Evolutionary conservation across 2,329 filamentous ascomycete species (phyloP), one percentile per base, ranked within the genome.

Genomic region (Monilinia fructigena): DNA sequence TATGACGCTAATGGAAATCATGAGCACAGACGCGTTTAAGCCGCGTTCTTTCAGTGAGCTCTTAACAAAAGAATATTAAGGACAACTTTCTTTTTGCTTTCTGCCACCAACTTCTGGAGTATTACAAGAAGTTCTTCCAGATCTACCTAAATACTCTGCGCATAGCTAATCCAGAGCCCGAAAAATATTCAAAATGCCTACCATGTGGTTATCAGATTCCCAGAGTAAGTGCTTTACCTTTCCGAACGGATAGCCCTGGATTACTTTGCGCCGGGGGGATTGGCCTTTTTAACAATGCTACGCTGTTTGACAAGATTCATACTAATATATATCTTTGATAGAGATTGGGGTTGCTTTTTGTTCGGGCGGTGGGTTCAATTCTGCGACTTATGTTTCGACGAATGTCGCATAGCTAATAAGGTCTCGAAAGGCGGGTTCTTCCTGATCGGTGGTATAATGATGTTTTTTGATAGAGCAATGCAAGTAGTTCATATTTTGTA

Each of bases 381-480:
- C 54, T 48, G 52, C 73, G 69, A 68, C 40, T 66, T 61, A 38
- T 65, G 66, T 52, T 64, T 35, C 63, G 59, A 68, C 63, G 65
- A 61, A 72, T 28, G 62, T 53, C 50, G 50, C 42, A 54, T 65
- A 58, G 55, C 68, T 71, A 55, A 72, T 65, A 26, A 47, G 26
- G 59, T 65, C 68, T n/a, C 53, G 68, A 66, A 77, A 96, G 94
- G 94, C 78, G 92, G 91, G 72, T 89, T 98, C 82, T 99, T 99
- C 83, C 86, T 99, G 66, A 86, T 97, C 76, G 91, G 92, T 76
- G 95, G 95, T 68, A 92, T 99, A 12, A 85, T 99, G 80, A 86
- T 99, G 80, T 98, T 99, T 82, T 99, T 99, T 82, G 95, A 99
- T 80, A 88, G 95, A 71, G 92, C 95, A 75, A 93, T 98, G 92